Base-by-base conservation (phyloP, 768 basidiomycete species). In the Amanita thiersii region DNA sequence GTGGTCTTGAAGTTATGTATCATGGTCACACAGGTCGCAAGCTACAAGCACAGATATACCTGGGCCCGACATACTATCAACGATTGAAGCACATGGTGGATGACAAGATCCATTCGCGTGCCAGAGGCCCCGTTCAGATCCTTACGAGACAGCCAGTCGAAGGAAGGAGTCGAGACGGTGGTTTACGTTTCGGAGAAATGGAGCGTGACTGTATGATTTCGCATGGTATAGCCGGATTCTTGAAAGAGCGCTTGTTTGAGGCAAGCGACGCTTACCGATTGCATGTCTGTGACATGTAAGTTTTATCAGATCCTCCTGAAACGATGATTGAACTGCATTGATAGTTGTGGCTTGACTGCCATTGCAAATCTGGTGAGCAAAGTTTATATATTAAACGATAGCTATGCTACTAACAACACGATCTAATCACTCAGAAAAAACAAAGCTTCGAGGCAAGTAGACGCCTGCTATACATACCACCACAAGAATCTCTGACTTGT, bases 161-260 rank as follows among this genome's bases (percentile, higher is more conserved):
- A 59, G 96, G 96, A 75, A 77, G 96, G 63, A 91, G 87, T 76
- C 78, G 96, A 66, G 96, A 98, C 56, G 96, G 96, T 70, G 96
- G 96, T 62, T 66, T 99, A 49, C 91, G 96, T 55, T 99, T 99
- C 72, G 96, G 96, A 72, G 96, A 99, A 75, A 99, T 99, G 96
- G 96, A 99, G 59, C 88, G 91, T 60, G 94, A 97, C 77, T 98
- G 96, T 61, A 99, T 99, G 96, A 94, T 99, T 47, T 96, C 96
- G 17, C 96, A 99, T 68, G 96, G 96, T 58, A 92, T 98, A 49
- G 94, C 96, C 34, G 90, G 79, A 1, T 98, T 98, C 79, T 63
- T 98, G 63, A 97, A 97, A 65, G 96, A 98, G 67, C 84, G 96
- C 44, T 69, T 98, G 59, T 92, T 92, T 52, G 89, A 92, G 57